Base-by-base conservation (phyloP, 2,329 filamentous ascomycete genomes). In the Verruconis gallopava region DNA sequence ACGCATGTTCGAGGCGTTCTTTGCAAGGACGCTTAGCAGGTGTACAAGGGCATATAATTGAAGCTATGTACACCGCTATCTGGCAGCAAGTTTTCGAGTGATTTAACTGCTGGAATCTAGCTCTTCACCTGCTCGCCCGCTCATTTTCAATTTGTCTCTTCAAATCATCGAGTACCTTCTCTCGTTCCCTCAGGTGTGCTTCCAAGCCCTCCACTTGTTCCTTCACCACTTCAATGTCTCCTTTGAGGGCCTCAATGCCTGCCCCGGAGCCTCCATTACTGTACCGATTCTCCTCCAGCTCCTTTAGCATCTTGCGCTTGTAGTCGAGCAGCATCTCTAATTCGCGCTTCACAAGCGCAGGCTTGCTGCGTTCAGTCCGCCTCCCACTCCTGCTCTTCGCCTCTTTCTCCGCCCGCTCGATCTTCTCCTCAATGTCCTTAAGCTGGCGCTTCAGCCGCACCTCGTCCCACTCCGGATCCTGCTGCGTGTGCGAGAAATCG, bases 401-500 rank as follows among this genome's bases (percentile, higher is more conserved):
- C 34, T 78, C 75, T 44, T 77, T 72, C 63, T 93, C 86, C 1
- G 94, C 81, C 45, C 81, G 79, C 25, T 79, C 77, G 47, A 95
- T 81, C 68, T 93, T 93, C 44, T 81, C 73, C 53, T 98, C 88
- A 20, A 98, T 68, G 52, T 96, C 89, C 18, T 77, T 73, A 21
- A 98, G 74, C 62, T 96, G 86, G 58, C 91, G 88, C 71, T 93
- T 89, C 49, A 98, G 71, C 42, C 88, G 76, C 35, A 96, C 91
- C 62, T 96, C 91, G 62, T 98, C 91, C 86, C 91, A 96, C 58
- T 98, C 91, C 54, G 79, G 77, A 19, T 93, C 89, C 46, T 82
- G 83, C 58, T 86, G 84, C 48, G 84, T 81, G 28, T 74, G 72
- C 45, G 78, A 81, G 59, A 96, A 96, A 65, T 98, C 88, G 1